Percentiles rank a stretch among this genome's conserved stretches.
These are phyloP conservation scores for Colletotrichum sidae DNA, from an alignment of 2,329 filamentous ascomycete species.

Conservation along the genomic window DNA sequence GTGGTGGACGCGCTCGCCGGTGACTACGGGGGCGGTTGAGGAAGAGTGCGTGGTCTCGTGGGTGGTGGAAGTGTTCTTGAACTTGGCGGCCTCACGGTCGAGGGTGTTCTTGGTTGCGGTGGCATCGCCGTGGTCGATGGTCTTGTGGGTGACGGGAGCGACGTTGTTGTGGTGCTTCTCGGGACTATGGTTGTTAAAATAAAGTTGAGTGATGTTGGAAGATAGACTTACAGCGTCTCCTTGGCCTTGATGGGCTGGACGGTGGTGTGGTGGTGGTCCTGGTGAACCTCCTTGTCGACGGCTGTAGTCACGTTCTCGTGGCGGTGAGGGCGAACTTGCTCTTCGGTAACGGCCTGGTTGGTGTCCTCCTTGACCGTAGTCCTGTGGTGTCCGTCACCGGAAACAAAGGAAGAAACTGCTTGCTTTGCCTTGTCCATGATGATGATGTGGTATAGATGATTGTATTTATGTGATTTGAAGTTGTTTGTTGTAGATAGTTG, in stretches of 20 bases:
- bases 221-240: conserved; percentile 55
- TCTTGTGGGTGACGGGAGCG: conserved; percentile 68
- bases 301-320: conserved; percentile 73
- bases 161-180: conserved; percentile 73
- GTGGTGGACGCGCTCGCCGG: conserved; percentile 49
- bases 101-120: conserved; percentile 59
- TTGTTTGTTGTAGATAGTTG: neutral
- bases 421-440: conserved; percentile 75
- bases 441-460: conserved; percentile 10
- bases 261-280: conserved; percentile 78
- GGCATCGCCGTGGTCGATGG: conserved; percentile 70
- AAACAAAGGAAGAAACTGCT: conserved; percentile 70
- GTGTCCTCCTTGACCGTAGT: conserved; percentile 78
- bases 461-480: neutral
- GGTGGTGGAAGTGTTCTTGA: conserved; percentile 43
- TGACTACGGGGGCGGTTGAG: conserved; percentile 42
- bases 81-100: conserved; percentile 59
- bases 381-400: conserved; percentile 72
- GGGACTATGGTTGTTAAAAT: conserved; percentile 49
- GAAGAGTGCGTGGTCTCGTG: conserved; percentile 45
- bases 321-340: conserved; percentile 68
- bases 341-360: conserved; percentile 69
- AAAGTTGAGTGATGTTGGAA: neutral
- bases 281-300: conserved; percentile 76
- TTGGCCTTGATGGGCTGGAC: conserved; percentile 68